phyloP scores from a whole-genome alignment of 768 basidiomycete species.

The Kockovaella imperatae region DNA sequence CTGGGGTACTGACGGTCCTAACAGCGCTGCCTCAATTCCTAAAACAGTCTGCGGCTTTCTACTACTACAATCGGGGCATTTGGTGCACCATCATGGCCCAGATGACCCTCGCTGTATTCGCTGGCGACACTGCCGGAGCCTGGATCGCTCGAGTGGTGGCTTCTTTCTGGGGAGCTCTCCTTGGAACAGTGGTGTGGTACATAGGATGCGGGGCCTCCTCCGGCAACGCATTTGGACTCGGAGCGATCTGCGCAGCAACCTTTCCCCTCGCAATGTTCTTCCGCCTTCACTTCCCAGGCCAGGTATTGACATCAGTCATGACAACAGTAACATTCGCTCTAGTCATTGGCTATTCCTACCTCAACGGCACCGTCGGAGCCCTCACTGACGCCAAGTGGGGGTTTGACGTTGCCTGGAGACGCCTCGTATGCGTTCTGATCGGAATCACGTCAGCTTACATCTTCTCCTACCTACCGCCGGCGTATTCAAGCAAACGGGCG shows the following conservation, averaged over 20 bases:
- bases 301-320: conserved; percentile 60
- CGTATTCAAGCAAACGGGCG: conserved; percentile 69
- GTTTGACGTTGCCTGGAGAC: conserved; percentile 57
- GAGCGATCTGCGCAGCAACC: conserved; percentile 58
- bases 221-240: conserved; percentile 52
- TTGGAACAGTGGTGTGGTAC: conserved; percentile 39
- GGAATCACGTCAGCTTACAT: conserved; percentile 72
- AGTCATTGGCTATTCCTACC: conserved; percentile 39
- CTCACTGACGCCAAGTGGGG: conserved; percentile 38
- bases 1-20: conserved; percentile 28
- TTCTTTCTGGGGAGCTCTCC: conserved; percentile 37
- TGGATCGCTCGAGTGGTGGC: conserved; percentile 32
- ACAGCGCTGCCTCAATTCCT: conserved; percentile 35
- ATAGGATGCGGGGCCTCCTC: conserved; percentile 26
- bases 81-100: conserved; percentile 31
- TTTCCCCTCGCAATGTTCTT: conserved; percentile 66
- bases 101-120: conserved; percentile 3
- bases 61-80: conserved; percentile 36
- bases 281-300: conserved; percentile 65
- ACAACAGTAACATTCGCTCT: conserved; percentile 35
- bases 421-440: conserved; percentile 50
- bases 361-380: conserved; percentile 48
- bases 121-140: conserved; percentile 39
- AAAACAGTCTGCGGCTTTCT: conserved; percentile 29
- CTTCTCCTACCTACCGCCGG: conserved; percentile 50